Percentiles rank a stretch among this genome's conserved stretches.
phyloP scores from a whole-genome alignment of 2,329 filamentous ascomycete species.

The Cordyceps tenuipes region DNA sequence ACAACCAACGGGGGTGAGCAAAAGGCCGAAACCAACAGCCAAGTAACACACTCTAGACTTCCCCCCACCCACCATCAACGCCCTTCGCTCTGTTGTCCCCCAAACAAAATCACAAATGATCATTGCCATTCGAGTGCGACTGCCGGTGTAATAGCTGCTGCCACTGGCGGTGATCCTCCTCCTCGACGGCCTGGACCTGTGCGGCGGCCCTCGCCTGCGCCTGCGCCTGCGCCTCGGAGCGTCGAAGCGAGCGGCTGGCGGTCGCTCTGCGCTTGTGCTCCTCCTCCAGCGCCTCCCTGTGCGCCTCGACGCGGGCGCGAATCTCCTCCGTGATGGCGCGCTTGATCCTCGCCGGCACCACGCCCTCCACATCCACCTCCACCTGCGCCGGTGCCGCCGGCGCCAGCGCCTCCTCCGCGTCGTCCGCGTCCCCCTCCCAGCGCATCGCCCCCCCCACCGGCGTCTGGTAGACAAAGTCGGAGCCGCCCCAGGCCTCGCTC shows the following conservation, averaged over 20 bases:
- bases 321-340: slow-evolving; percentile 2
- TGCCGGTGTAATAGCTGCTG: background rate
- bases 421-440: background rate
- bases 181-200: background rate
- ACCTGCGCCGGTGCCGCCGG: no score
- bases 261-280: background rate
- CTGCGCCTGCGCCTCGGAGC: background rate
- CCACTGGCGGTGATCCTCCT: background rate
- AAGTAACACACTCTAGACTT: no score
- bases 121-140: background rate
- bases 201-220: background rate
- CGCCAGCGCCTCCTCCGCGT: no score
- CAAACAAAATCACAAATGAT: background rate
- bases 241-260: background rate
- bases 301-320: background rate
- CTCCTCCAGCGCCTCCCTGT: background rate
- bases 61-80: no score
- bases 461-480: background rate
- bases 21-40: no score
- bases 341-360: background rate
- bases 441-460: background rate
- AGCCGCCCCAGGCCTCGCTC: slow-evolving; percentile 6
- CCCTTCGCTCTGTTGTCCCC: no score
- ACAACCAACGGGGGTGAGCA: no score
- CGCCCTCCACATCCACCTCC: background rate